Conservation (phyloP, 2,329 filamentous ascomycete genomes). For the Ustulina deusta region DNA sequence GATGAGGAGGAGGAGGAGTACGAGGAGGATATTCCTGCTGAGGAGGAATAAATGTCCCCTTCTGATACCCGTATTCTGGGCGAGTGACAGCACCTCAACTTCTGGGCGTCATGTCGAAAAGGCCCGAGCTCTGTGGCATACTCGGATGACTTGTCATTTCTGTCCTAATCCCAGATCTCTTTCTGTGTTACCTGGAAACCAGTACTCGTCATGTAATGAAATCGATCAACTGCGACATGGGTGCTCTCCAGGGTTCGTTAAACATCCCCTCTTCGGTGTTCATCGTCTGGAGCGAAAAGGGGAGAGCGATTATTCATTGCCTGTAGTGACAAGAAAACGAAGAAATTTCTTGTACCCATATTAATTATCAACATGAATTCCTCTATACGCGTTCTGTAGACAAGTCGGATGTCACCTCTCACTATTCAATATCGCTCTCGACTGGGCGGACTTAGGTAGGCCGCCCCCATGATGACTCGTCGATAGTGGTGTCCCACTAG, state of each 20-base stretch:
- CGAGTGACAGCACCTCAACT: conserved; percentile 36
- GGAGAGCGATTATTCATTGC: conserved; percentile 47
- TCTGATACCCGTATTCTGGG: conserved; percentile 40
- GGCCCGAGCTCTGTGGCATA: conserved; percentile 36
- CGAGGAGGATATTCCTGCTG: conserved; percentile 82
- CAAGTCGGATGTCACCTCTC: too few relatives aligned
- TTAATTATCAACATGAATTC: conserved; percentile 3
- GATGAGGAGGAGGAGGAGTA: conserved; percentile 98
- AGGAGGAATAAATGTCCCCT: conserved; percentile 60
- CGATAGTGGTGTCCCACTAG: too few relatives aligned
- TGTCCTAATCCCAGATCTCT: conserved; percentile 44
- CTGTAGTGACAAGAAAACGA: conserved; percentile 52
- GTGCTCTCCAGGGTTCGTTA: conserved; percentile 49
- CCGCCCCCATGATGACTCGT: background rate
- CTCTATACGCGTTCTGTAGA: background rate
- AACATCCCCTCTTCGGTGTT: conserved; percentile 52
- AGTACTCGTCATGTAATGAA: conserved; percentile 48
- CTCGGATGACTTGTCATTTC: conserved; percentile 37
- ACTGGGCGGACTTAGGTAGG: background rate
- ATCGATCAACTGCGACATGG: conserved; percentile 43
- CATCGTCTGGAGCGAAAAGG: conserved; percentile 44
- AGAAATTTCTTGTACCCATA: conserved; percentile 51
- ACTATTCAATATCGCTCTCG: background rate
- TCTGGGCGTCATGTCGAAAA: conserved; percentile 36
- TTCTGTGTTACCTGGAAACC: conserved; percentile 44